Evolutionary conservation across 306 rosid genomes (phyloP), one percentile per base, ranked within the genome.

Genomic region (Arachis hypogaea): DNA sequence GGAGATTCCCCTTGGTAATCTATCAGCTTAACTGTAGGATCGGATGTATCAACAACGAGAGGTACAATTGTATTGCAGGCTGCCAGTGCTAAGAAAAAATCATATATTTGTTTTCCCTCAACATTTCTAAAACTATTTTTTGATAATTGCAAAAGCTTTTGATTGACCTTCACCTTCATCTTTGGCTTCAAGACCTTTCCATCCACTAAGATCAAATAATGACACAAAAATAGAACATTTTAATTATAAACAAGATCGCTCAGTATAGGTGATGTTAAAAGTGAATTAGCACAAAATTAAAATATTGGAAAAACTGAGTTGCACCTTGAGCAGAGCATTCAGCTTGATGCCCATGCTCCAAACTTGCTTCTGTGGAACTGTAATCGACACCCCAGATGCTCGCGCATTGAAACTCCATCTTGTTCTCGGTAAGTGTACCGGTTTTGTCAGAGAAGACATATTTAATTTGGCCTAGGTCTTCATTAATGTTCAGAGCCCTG

Each of bases 1-100:
- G 99, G 99, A 29, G 99, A 94, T 81, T 94, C 99, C 60, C 99
- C 99, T 86, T 94, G 99, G 85, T 91, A 94, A 83, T 94, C 99
- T 58, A 94, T 60, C 81, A 87, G 83, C 82, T 85, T 87, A 82
- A 82, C 88, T 49, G 65, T 70, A 45, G 93, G 93, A 51, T 94
- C 96, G 43, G 93, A 63, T 9, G 92, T 79, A 76, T 87, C 92
- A 43, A 78, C 75, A 72, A 85, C 76, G 71, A 94, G 83, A 85
- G 99, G 99, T 74, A 94, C 97, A 60, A 94, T 94, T 52, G 99
- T 94, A 81, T 94, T 94, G 89, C 99, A 94, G 66, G 95, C 86
- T 46, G 99, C 97, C 80, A 94, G 73, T 69, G 97, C 97, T 58
- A 94, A 93, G 73, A 94, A 88, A 87, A 94, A 94, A 79, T 94